Base-by-base conservation (phyloP, 2,329 filamentous ascomycete species). In the Xylariaceae sp. region DNA sequence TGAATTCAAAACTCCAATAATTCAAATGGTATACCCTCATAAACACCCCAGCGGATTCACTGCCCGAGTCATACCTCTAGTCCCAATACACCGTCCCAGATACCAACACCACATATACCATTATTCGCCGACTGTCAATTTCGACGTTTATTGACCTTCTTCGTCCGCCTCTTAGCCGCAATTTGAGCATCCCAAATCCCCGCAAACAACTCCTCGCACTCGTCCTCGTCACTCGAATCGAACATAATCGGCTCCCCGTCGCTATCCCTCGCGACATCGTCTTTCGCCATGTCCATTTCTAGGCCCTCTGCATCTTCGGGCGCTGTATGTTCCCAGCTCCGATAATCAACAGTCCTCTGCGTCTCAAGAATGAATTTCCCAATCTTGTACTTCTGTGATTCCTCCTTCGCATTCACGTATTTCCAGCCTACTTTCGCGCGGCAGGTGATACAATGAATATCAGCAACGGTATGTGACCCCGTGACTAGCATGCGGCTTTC, bases 341-440 rank as follows among this genome's bases (percentile, higher is more conserved):
- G 72, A 41, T 73, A 71, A 11, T 74, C 70, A 19, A 78, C 71
- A 14, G 84, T 77, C 46, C 80, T 70, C 62, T 78, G 75, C 36
- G 77, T 80, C 69, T 87, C 83, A 36, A 87, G 65, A 30, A 86
- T 86, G 62, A 80, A 86, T 65, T 86, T 86, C 57, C 82, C 82
- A 44, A 86, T 73, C 66, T 87, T 87, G 71, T 87, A 87, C 62
- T 74, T 76, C 64, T 86, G 83, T 42, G 72, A 67, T 48, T 70
- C 60, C 57, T 85, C 79, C 52, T 74, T 75, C 1, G 83, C 82
- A 62, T 83, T 79, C 39, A 86, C 73, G 59, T 87, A 87, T 65
- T 86, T 86, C 83, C 83, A 87, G 15, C 83, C 83, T 9, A 87
- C 62, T 58, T 79, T 79, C 45, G 69, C 71, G 22, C 69, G 68